phyloP scores from a whole-genome alignment of 306 rosid species.

The Alnus rubra region DNA sequence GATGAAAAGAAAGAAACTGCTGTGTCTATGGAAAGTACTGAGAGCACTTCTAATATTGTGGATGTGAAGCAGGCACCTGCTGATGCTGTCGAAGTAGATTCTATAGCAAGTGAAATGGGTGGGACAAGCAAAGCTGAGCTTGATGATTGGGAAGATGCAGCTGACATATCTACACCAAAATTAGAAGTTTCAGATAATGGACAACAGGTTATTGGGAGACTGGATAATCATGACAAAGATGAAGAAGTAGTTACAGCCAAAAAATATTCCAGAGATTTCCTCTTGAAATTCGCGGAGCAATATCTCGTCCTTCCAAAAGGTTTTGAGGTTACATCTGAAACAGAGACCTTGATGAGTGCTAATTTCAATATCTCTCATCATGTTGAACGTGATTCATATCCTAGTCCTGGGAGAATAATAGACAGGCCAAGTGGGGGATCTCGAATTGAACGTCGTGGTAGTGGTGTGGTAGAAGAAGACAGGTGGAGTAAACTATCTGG shows the following conservation, averaged over 20 bases:
- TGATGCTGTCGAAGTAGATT: conserved; percentile 42
- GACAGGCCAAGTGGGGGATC: conserved; percentile 60
- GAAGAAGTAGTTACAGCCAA: conserved; percentile 46
- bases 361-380: conserved; percentile 39
- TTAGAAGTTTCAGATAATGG: conserved; percentile 50
- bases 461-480: conserved; percentile 66
- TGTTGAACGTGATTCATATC: conserved; percentile 61
- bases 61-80: conserved; percentile 42
- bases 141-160: conserved; percentile 98
- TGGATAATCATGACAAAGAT: conserved; percentile 32
- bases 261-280: conserved; percentile 89
- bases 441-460: conserved; percentile 75
- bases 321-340: conserved; percentile 55
- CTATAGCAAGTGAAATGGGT: conserved; percentile 32
- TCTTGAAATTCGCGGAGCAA: conserved; percentile 67
- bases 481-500: conserved; percentile 60
- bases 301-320: conserved; percentile 61
- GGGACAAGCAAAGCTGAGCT: conserved; percentile 62
- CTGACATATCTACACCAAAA: conserved; percentile 74
- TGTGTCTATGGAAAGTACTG: conserved; percentile 42
- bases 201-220: conserved; percentile 24
- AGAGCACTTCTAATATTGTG: conserved; percentile 37
- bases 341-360: conserved; percentile 42
- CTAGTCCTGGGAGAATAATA: conserved; percentile 66
- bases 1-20: conserved; percentile 76